Conservation (phyloP, 192 early-diverging fungal species). For the Chytriomyces sp. region DNA sequence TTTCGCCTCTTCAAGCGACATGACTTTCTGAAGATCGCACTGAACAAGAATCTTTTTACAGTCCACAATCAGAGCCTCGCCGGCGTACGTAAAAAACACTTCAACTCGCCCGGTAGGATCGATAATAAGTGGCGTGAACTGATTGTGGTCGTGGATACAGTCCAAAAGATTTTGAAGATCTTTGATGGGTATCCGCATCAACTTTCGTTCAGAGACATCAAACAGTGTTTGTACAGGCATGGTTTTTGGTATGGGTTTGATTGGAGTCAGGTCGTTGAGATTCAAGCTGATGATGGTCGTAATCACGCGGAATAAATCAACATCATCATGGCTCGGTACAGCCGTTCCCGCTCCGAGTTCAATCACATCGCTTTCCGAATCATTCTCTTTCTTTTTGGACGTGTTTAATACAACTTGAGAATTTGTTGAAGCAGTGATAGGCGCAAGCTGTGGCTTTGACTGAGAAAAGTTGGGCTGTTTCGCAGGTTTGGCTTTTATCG, state of each 20-base stretch:
- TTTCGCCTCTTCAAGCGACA: slow-evolving; percentile 30
- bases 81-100: slow-evolving; percentile 45
- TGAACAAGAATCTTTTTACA: slow-evolving; percentile 45
- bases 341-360: slow-evolving; percentile 13
- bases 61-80: slow-evolving; percentile 38
- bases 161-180: slow-evolving; percentile 33
- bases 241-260: background rate
- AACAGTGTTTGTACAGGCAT: background rate
- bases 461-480: too few relatives aligned
- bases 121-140: slow-evolving; percentile 49
- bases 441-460: too few relatives aligned
- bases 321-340: background rate
- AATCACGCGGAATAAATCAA: background rate
- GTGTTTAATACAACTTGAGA: too few relatives aligned
- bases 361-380: slow-evolving; percentile 9
- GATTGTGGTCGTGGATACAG: slow-evolving; percentile 31
- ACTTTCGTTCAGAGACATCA: slow-evolving; percentile 19
- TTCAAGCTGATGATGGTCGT: background rate
- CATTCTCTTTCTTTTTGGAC: too few relatives aligned
- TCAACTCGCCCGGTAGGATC: slow-evolving; percentile 45
- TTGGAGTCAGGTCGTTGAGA: background rate
- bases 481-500: too few relatives aligned
- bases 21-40: slow-evolving; percentile 38
- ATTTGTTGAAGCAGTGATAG: too few relatives aligned
- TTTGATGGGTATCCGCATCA: slow-evolving; percentile 13